Percentiles rank a stretch among this genome's conserved stretches.
Conservation (phyloP, 331 rosid species). For the Malus hybrid region DNA sequence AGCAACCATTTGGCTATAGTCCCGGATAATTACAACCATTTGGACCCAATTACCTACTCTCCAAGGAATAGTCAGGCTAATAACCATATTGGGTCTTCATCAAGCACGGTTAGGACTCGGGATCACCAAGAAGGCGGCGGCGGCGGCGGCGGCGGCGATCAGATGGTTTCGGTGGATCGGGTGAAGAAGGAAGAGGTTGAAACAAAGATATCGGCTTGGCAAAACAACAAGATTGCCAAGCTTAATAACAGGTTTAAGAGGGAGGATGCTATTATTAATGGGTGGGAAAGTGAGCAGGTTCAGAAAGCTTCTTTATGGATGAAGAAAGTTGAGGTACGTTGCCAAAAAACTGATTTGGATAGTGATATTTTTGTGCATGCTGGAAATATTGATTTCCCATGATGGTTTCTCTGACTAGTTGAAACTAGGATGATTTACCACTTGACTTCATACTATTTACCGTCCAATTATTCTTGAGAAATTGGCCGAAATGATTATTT, state of each 20-base stretch:
- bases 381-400: neutral
- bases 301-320: slow-evolving; percentile 76
- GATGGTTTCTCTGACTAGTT: slow-evolving; percentile 17
- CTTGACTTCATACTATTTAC: neutral
- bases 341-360: too few relatives aligned
- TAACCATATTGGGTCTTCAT: slow-evolving; percentile 1
- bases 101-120: neutral
- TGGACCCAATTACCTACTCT: slow-evolving; percentile 22
- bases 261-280: slow-evolving; percentile 75
- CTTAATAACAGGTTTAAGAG: slow-evolving; percentile 84
- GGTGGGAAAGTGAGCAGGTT: slow-evolving; percentile 77
- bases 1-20: slow-evolving; percentile 46
- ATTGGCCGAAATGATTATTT: too few relatives aligned
- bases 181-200: slow-evolving; percentile 98
- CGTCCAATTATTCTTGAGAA: neutral
- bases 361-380: neutral
- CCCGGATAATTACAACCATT: slow-evolving; percentile 33
- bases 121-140: neutral
- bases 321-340: slow-evolving; percentile 78
- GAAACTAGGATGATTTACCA: neutral
- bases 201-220: slow-evolving; percentile 90
- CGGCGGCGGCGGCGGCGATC: slow-evolving; percentile 4
- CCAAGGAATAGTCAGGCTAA: neutral
- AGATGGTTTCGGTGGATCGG: slow-evolving; percentile 47
- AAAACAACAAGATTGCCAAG: slow-evolving; percentile 73